phyloP scores from a whole-genome alignment of 805 yeast genomes.

The Kurtzmaniella fragi region DNA sequence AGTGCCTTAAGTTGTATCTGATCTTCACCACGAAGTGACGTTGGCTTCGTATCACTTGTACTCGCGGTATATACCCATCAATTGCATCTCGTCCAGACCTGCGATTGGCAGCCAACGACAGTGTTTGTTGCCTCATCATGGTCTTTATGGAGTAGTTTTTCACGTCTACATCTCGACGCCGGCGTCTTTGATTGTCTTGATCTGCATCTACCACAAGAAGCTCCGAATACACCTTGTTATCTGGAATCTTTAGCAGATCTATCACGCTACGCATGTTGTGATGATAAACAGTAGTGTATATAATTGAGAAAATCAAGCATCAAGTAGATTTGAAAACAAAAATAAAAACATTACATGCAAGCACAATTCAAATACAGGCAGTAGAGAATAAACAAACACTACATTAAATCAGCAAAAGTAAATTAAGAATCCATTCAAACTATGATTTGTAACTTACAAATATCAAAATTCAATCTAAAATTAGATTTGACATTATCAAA shows the following conservation, averaged over 20 bases:
- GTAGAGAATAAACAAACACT: no score
- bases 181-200: no score
- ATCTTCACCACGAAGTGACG: no score
- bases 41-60: no score
- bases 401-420: not conserved
- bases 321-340: not conserved
- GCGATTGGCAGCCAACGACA: no score
- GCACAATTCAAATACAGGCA: not conserved
- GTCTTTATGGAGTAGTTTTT: conserved; percentile 14
- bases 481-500: not conserved
- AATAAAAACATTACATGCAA: not conserved
- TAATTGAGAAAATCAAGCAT: not conserved
- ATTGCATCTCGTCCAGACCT: no score
- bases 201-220: no score
- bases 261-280: conserved; percentile 7
- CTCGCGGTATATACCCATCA: no score
- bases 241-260: conserved; percentile 24
- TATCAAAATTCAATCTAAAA: not conserved
- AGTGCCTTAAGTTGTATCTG: no score
- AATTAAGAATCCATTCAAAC: no score
- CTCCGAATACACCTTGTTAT: conserved; percentile 22
- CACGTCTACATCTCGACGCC: conserved; percentile 2
- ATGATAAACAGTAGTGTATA: not conserved
- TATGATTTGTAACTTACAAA: not conserved
- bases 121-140: no score